Evolutionary conservation across 352 stramenopile species (phyloP), one percentile per base, ranked within the genome.

Genomic region (Pythium coloratum): DNA sequence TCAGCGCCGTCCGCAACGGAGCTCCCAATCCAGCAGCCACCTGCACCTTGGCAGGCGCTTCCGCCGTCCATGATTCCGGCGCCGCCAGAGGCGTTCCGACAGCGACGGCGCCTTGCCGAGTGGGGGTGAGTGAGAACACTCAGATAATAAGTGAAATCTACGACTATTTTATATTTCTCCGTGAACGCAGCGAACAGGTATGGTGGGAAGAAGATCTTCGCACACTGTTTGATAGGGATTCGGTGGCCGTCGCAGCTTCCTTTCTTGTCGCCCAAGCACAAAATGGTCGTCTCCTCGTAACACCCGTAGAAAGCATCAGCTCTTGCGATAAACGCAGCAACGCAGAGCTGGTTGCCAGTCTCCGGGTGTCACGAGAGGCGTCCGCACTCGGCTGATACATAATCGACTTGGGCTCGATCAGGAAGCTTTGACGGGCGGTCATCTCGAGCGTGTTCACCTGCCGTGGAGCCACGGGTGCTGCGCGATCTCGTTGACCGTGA

Each of bases 401-500:
- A 46, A n/a, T 46, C 38, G 38, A 5, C 38, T 46, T 46, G 38
- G 14, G 38, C 38, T 9, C 12, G 38, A 7, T n/a, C 38, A 46
- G 38, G 38, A 46, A 46, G 38, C 38, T 1, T 46, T 13, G 38
- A n/a, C 38, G 14, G 38, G 13, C 14, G 38, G 10, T n/a, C 38
- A 18, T 13, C 9, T 38, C 28, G 20, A 49, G 30, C 24, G 33
- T 47, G 20, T 60, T 69, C 85, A 90, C 76, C 81, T 81, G 36
- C 82, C 81, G 46, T 84, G 79, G 51, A 95, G 76, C 86, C 86
- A 95, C 59, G 86, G 86, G 64, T 95, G 86, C 77, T 85, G 81
- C 32, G 83, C 85, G 58, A 95, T 95, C 70, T 95, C 80, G 65
- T 91, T 82, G 69, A 95, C 78, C 60, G 84, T 93, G 59, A 95